phyloP scores from a whole-genome alignment of 164 flowering plant species.

The Platanus orientalis region DNA sequence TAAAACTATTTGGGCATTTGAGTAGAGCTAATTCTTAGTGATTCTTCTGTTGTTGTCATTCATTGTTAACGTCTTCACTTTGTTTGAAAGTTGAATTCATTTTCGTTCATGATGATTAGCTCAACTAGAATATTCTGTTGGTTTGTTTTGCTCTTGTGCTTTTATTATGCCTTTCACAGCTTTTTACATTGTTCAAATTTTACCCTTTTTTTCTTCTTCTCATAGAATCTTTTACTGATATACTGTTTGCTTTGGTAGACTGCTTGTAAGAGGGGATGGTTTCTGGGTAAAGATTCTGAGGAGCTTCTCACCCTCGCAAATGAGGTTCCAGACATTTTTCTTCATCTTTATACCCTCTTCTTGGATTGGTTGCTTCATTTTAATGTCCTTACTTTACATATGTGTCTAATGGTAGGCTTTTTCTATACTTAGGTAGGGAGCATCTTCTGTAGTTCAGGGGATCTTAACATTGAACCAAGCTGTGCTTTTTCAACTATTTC shows the following conservation, averaged over 20 bases:
- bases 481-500: conserved; percentile 23
- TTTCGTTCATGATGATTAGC: too few species aligned
- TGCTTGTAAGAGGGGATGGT: conserved; percentile 76
- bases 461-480: conserved; percentile 23
- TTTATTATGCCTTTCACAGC: too few species aligned
- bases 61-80: too few species aligned
- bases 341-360: neutral
- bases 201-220: too few species aligned
- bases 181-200: too few species aligned
- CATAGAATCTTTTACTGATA: too few species aligned
- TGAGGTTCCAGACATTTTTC: conserved; percentile 39
- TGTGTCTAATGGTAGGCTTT: conserved; percentile 7
- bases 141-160: conserved; percentile 31
- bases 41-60: too few species aligned
- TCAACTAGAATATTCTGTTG: too few species aligned
- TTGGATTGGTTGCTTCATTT: neutral
- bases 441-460: conserved; percentile 35
- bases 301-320: conserved; percentile 48
- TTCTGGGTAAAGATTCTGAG: conserved; percentile 37
- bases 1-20: too few species aligned
- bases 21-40: too few species aligned
- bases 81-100: too few species aligned
- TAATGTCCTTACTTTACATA: neutral
- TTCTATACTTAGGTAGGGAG: conserved; percentile 35
- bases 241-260: conserved; percentile 32